Conservation (phyloP, 2,329 filamentous ascomycete species). For the Fusarium scirpi region DNA sequence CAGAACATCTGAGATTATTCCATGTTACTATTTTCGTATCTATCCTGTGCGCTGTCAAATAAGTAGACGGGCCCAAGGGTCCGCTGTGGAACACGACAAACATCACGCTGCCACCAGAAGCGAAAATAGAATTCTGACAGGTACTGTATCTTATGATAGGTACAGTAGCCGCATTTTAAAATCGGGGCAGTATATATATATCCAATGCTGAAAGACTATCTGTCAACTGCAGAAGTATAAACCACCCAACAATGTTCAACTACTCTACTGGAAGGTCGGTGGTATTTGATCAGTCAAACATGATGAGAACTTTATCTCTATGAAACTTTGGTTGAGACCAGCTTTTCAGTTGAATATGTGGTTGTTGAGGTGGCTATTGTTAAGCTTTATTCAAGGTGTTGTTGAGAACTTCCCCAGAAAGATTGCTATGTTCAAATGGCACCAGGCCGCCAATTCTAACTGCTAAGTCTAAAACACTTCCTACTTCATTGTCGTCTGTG, state of each 20-base stretch:
- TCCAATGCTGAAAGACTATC: too few relatives aligned
- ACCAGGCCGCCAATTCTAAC: too few relatives aligned
- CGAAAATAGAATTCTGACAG: background rate
- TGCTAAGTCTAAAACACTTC: too few relatives aligned
- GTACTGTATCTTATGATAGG: background rate
- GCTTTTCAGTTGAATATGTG: background rate
- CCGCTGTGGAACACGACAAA: constrained; percentile 12
- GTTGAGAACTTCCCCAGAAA: background rate
- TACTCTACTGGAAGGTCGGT: background rate
- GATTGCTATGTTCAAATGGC: background rate
- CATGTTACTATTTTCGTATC: constrained; percentile 17
- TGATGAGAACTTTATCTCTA: background rate
- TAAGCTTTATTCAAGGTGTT: background rate
- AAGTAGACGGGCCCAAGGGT: background rate
- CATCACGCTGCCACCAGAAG: constrained; percentile 2
- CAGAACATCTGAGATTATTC: background rate
- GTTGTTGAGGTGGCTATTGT: background rate
- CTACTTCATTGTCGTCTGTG: rapidly evolving
- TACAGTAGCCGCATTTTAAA: background rate
- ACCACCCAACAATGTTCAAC: background rate
- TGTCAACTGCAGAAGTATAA: background rate
- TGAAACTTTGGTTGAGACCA: too few relatives aligned
- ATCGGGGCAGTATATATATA: background rate
- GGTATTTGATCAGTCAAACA: background rate
- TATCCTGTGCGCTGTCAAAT: constrained; percentile 1